Conservation (phyloP, 2,329 filamentous ascomycete species). For the Trichoderma breve region DNA sequence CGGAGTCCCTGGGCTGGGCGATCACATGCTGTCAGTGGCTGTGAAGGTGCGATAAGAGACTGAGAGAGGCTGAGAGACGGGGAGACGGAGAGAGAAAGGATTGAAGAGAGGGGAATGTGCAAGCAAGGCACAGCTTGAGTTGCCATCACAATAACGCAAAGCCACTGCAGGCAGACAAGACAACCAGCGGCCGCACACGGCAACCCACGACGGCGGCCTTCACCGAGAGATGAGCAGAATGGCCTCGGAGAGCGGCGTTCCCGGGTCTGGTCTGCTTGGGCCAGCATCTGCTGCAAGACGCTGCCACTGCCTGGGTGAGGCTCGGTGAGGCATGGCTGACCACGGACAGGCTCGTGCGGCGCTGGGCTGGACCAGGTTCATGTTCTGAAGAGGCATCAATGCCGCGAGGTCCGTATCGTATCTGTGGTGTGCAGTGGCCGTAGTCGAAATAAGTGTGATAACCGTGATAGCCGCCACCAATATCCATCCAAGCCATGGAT, state of each 20-base stretch:
- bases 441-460: neutral
- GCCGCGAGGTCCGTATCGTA: neutral
- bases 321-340: constrained; percentile 12
- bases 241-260: neutral
- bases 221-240: neutral
- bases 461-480: constrained; percentile 13
- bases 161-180: neutral
- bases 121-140: neutral
- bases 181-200: neutral
- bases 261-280: neutral
- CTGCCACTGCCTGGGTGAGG: neutral
- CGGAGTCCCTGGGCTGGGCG: neutral
- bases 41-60: neutral
- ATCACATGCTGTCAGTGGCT: neutral
- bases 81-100: neutral
- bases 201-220: neutral
- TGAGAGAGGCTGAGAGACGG: neutral
- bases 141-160: neutral
- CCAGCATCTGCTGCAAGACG: neutral
- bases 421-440: neutral
- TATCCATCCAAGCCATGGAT: neutral
- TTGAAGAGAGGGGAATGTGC: neutral
- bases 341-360: constrained; percentile 10
- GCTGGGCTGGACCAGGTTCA: neutral
- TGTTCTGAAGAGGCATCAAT: neutral